These are phyloP conservation scores for Massarina eburnea DNA, from an alignment of 2,329 filamentous ascomycete species.

Conservation along the genomic window DNA sequence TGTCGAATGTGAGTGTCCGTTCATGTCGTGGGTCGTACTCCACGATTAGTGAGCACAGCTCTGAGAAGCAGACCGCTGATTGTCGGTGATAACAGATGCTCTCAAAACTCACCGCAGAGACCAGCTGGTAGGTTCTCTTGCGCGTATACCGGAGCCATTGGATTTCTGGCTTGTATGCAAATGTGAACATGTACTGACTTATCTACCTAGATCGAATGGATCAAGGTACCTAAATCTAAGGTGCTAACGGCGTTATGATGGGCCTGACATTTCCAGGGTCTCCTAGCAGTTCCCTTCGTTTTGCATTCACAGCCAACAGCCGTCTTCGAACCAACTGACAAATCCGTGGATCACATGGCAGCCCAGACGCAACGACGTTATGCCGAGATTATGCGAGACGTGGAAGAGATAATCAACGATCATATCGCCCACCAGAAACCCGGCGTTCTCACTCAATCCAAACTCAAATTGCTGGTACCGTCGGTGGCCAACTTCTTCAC, in stretches of 20 bases:
- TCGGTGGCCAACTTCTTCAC: conserved; percentile 95
- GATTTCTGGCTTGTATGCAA: not conserved
- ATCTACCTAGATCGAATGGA: conserved; percentile 73
- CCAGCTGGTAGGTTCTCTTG: conserved; percentile 71
- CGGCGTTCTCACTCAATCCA: conserved; percentile 63
- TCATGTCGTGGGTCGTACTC: not conserved
- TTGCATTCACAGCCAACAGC: conserved; percentile 93
- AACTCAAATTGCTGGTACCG: conserved; percentile 88
- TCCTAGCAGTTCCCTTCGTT: conserved; percentile 93
- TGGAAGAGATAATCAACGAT: conserved; percentile 88
- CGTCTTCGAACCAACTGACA: conserved; percentile 70
- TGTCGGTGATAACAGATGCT: conserved; percentile 53
- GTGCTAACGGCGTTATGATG: not conserved
- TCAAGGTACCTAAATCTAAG: conserved; percentile 65
- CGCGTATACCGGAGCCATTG: too few species aligned
- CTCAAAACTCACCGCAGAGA: conserved; percentile 84
- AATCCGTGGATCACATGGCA: conserved; percentile 70
- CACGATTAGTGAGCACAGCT: not conserved
- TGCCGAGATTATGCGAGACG: conserved; percentile 91
- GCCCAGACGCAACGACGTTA: conserved; percentile 83
- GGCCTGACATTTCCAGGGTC: conserved; percentile 36
- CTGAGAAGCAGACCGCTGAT: conserved; percentile 17
- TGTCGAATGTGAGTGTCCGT: conserved; percentile 41
- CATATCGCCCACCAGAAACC: conserved; percentile 77
- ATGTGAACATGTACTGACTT: not conserved